phyloP scores from a whole-genome alignment of 495 filamentous ascomycete genomes.

The Hyaloscypha finlandica region DNA sequence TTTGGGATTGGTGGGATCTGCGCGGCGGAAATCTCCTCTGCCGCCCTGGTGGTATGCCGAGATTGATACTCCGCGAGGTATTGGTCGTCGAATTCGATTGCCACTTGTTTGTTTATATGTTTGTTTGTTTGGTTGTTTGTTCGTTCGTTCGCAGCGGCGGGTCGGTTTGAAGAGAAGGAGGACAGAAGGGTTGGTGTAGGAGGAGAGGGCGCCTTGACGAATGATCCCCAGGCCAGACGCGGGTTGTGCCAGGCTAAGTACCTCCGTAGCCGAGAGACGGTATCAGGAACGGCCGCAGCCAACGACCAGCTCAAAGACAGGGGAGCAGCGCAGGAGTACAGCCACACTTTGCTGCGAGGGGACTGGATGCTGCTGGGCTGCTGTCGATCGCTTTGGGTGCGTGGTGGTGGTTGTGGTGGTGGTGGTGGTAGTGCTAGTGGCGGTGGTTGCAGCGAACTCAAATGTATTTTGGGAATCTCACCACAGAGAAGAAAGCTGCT shows the following conservation, averaged over 20 bases:
- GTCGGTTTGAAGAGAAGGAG: not conserved
- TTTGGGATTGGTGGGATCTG: conserved; percentile 6
- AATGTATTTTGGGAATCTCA: conserved; percentile 23
- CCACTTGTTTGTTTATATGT: too few species aligned
- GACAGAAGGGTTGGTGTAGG: not conserved
- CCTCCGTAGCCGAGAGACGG: conserved; percentile 4
- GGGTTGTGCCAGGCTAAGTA: conserved; percentile 10
- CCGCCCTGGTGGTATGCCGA: not conserved
- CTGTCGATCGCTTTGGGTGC: conserved; percentile 5
- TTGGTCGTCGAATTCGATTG: too few species aligned
- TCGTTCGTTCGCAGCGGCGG: too few species aligned
- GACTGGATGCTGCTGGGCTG: not conserved
- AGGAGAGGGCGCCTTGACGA: conserved; percentile 5
- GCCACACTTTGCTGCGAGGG: conserved; percentile 8
- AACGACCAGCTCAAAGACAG: not conserved
- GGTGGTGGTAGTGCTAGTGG: not conserved
- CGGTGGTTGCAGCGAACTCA: not conserved
- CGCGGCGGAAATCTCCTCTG: not conserved
- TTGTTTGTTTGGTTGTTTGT: too few species aligned
- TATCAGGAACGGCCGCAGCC: conserved; percentile 21
- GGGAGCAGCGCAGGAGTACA: not conserved
- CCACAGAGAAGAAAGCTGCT: not conserved
- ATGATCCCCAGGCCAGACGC: conserved; percentile 18
- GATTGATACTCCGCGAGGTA: not conserved
- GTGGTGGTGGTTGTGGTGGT: not conserved